Conservation (phyloP, 1,284 basidiomycete genomes). For the Malassezia obtusa region DNA sequence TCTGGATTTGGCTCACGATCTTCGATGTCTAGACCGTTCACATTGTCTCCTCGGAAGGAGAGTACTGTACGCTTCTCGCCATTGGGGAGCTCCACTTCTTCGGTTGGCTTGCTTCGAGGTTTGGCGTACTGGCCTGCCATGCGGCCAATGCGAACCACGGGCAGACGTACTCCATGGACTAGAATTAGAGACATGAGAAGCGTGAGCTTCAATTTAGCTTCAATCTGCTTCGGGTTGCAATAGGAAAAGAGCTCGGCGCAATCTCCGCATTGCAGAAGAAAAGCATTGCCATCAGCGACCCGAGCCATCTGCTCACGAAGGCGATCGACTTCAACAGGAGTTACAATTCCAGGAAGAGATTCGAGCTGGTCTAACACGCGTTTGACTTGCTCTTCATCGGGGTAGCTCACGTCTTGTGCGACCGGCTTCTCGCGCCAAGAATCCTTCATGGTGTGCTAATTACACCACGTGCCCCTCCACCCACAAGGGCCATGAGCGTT, state of each 20-base stretch:
- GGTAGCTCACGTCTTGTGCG: conserved; percentile 41
- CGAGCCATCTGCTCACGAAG: conserved; percentile 34
- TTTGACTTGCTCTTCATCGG: conserved; percentile 23
- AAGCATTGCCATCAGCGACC: conserved; percentile 54
- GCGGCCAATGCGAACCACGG: conserved; percentile 37
- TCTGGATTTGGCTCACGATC: conserved; percentile 81
- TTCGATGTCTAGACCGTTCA: conserved; percentile 66
- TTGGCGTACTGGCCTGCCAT: conserved; percentile 72
- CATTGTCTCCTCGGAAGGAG: conserved; percentile 90
- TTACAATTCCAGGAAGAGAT: conserved; percentile 42
- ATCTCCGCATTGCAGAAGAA: conserved; percentile 90
- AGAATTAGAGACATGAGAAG: conserved; percentile 89
- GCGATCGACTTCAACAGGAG: conserved; percentile 36
- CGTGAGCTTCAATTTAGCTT: conserved; percentile 84
- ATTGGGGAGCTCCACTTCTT: conserved; percentile 52
- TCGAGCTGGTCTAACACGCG: conserved; percentile 27
- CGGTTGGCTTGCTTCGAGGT: conserved; percentile 76
- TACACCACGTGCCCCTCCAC: not conserved
- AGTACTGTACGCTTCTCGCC: conserved; percentile 49
- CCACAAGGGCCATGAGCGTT: not conserved
- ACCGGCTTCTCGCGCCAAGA: conserved; percentile 38
- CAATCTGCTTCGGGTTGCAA: conserved; percentile 74
- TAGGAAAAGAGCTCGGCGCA: conserved; percentile 62
- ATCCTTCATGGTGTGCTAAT: not conserved
- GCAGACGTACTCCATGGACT: conserved; percentile 71